phyloP scores from a whole-genome alignment of 2,329 filamentous ascomycete genomes.

The Piedraia hortae region DNA sequence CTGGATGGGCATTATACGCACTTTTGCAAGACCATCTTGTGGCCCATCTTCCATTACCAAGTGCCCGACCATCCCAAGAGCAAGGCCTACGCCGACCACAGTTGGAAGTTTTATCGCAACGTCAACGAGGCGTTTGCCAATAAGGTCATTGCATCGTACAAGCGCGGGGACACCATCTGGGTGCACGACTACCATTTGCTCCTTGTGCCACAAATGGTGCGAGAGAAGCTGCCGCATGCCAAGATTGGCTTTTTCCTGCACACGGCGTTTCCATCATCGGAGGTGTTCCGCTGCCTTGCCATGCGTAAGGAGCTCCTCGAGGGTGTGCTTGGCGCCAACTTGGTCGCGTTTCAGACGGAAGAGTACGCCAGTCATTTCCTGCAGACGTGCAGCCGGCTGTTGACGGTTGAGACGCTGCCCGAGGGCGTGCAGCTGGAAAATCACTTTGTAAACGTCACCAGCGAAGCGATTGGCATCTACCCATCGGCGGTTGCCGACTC shows the following conservation, averaged over 20 bases:
- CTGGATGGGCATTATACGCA: constrained; percentile 86
- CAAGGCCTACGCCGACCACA: constrained; percentile 93
- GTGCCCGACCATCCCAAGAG: constrained; percentile 95
- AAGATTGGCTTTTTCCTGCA: constrained; percentile 93
- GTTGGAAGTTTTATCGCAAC: constrained; percentile 57
- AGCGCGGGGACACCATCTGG: constrained; percentile 79
- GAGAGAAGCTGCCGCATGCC: constrained; percentile 69
- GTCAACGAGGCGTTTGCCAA: constrained; percentile 86
- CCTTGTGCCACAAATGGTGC: constrained; percentile 67
- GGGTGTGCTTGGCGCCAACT: constrained; percentile 75
- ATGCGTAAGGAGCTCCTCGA: constrained; percentile 67
- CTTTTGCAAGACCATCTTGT: constrained; percentile 92
- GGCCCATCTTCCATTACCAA: constrained; percentile 95
- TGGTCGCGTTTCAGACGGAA: constrained; percentile 78
- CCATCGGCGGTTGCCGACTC: constrained; percentile 37
- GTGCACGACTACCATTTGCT: constrained; percentile 87
- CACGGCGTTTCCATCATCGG: constrained; percentile 82
- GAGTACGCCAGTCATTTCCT: constrained; percentile 88
- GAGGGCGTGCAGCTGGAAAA: constrained; percentile 79
- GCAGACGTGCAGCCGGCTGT: constrained; percentile 75
- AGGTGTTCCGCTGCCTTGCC: constrained; percentile 79
- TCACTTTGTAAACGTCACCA: constrained; percentile 70
- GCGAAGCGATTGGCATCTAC: constrained; percentile 74
- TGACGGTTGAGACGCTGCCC: constrained; percentile 69
- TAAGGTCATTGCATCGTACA: constrained; percentile 73